Evolutionary conservation across 2,329 filamentous ascomycete genomes (phyloP).

Genomic region (Alternaria sp.): DNA sequence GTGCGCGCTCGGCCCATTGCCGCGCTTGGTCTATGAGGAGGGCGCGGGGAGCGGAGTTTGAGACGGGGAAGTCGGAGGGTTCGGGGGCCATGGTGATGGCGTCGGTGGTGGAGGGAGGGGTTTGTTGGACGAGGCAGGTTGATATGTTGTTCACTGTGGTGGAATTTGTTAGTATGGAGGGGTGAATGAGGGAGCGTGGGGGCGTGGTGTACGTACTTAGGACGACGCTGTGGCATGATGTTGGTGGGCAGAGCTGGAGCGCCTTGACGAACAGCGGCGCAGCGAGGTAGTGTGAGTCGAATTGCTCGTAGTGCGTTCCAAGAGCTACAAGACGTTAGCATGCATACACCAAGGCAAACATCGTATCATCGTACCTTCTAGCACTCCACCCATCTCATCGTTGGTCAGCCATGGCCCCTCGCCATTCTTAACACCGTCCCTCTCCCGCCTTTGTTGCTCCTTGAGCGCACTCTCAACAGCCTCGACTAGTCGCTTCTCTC

Average conservation of each 20-base stretch:
- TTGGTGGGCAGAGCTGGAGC: constrained; percentile 70
- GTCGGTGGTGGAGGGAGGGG: constrained; percentile 44
- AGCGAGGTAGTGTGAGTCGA: constrained; percentile 79
- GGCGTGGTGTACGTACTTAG: constrained; percentile 65
- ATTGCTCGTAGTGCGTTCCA: constrained; percentile 77
- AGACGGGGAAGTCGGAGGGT: constrained; percentile 44
- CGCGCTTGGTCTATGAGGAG: constrained; percentile 73
- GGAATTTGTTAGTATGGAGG: constrained; percentile 13
- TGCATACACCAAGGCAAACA: constrained; percentile 15
- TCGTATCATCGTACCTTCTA: constrained; percentile 65
- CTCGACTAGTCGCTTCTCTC: constrained; percentile 79
- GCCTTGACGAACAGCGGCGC: constrained; percentile 88
- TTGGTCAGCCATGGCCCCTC: constrained; percentile 76
- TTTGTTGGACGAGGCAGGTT: constrained; percentile 74
- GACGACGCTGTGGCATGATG: constrained; percentile 78
- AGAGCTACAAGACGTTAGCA: constrained; percentile 63
- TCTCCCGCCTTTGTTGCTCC: constrained; percentile 74
- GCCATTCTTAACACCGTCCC: constrained; percentile 72
- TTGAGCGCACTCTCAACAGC: constrained; percentile 81
- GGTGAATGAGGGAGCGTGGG: not conserved
- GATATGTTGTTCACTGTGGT: constrained; percentile 79
- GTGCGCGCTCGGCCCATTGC: constrained; percentile 81
- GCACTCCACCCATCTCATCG: constrained; percentile 74
- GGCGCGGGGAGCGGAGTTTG: constrained; percentile 61
- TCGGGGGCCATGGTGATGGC: constrained; percentile 40